A percentile compares a stretch with the other conserved stretches of the same genome.
phyloP scores from a whole-genome alignment of 192 early-diverging fungal genomes.

The Phycomyces blakesleeanus region DNA sequence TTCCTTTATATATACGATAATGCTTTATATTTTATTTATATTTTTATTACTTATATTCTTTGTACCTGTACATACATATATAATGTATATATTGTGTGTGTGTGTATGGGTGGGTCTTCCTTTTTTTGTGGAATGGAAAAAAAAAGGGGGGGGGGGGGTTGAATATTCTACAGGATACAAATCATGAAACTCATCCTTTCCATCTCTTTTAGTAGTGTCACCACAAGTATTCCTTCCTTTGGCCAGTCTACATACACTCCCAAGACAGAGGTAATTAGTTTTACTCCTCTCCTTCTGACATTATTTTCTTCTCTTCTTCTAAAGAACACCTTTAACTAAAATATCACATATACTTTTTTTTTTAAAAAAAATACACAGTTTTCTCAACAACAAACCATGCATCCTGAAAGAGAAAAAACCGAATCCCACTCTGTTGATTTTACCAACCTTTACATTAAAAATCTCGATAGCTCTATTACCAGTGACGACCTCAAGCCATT shows the following conservation, averaged over 20 bases:
- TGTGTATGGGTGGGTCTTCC: too few relatives aligned
- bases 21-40: slow-evolving; percentile 4
- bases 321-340: too few relatives aligned
- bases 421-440: slow-evolving; percentile 33
- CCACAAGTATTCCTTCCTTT: neutral
- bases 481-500: slow-evolving; percentile 89
- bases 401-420: slow-evolving; percentile 16
- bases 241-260: neutral
- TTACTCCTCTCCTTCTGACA: too few relatives aligned
- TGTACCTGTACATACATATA: neutral
- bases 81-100: too few relatives aligned
- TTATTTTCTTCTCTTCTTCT: too few relatives aligned
- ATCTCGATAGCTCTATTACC: slow-evolving; percentile 88
- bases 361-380: slow-evolving; percentile 10
- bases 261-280: too few relatives aligned
- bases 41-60: neutral
- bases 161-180: too few relatives aligned
- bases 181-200: neutral
- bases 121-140: neutral
- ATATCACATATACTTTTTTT: neutral
- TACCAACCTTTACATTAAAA: slow-evolving; percentile 96
- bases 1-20: neutral
- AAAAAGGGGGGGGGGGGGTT: too few relatives aligned
- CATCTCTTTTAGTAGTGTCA: neutral
- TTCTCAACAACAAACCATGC: neutral